A percentile compares a stretch with the other conserved stretches of the same genome.
These are phyloP conservation scores for Wickerhamiella bombiphila DNA, from an alignment of 805 yeast genomes.

Conservation along the genomic window DNA sequence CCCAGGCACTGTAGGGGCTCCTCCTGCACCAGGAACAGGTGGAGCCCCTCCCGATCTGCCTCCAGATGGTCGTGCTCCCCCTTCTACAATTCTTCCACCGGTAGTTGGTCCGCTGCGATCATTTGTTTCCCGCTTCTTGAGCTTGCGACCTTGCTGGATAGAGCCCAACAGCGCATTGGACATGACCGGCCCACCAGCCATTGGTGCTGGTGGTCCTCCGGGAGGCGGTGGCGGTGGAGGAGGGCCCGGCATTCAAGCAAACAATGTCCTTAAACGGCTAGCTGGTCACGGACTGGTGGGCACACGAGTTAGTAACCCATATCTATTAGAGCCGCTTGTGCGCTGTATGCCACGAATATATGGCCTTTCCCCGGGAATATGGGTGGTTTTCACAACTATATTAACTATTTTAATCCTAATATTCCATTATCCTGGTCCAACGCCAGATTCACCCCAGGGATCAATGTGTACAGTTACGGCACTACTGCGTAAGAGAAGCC, in stretches of 20 bases:
- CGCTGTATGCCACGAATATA: no score
- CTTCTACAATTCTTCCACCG: constrained; percentile 27
- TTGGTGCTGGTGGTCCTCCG: constrained; percentile 13
- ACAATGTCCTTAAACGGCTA: no score
- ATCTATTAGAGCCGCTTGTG: no score
- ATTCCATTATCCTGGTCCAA: no score
- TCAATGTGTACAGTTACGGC: no score
- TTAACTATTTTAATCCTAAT: no score
- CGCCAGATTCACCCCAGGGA: no score
- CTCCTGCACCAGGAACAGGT: constrained; percentile 4
- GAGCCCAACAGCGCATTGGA: constrained; percentile 49
- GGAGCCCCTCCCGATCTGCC: constrained; percentile 10
- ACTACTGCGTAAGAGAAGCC: no score
- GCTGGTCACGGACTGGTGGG: no score
- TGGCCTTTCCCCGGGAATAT: no score
- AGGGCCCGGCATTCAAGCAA: constrained; percentile 2
- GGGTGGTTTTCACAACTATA: no score
- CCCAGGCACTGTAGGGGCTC: constrained; percentile 4
- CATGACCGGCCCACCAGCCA: constrained; percentile 24
- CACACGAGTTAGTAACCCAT: no score
- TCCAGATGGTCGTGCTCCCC: constrained; percentile 15
- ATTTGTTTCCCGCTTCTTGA: constrained; percentile 50
- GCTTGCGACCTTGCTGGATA: constrained; percentile 52
- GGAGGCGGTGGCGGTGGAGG: constrained; percentile 3
- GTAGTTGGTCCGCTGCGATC: constrained; percentile 50